Conservation (phyloP, 352 stramenopile species). For the Globisporangium cystogenes region DNA sequence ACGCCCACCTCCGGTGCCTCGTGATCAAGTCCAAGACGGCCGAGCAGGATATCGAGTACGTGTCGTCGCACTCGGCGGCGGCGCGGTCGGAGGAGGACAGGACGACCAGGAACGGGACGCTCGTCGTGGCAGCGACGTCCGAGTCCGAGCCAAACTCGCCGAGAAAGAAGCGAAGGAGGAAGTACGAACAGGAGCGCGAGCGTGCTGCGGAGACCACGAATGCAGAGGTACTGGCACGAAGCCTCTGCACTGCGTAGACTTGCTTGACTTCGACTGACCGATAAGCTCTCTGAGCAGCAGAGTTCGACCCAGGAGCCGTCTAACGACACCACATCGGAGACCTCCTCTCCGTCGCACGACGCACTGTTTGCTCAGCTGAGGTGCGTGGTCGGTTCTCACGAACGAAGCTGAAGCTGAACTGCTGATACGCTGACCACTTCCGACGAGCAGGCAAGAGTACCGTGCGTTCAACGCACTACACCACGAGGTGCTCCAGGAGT, state of each 20-base stretch:
- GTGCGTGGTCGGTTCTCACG: not conserved
- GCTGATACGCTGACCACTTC: not conserved
- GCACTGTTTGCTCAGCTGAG: slow-evolving; percentile 7
- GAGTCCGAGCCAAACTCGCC: slow-evolving; percentile 1
- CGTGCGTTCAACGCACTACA: slow-evolving; percentile 38
- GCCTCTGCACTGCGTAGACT: no score
- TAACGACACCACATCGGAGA: not conserved
- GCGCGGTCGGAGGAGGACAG: slow-evolving; percentile 1
- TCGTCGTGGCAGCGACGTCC: not conserved
- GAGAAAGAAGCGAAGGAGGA: slow-evolving; percentile 1
- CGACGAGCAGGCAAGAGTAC: slow-evolving; percentile 29
- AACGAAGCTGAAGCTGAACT: not conserved
- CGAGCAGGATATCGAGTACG: slow-evolving; percentile 1
- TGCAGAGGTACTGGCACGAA: not conserved
- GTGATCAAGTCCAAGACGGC: slow-evolving; percentile 37
- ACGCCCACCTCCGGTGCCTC: slow-evolving; percentile 41
- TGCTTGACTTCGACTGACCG: no score
- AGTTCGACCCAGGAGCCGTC: not conserved
- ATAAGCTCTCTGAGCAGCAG: not conserved
- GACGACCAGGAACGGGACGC: not conserved
- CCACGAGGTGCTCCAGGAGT: slow-evolving; percentile 39
- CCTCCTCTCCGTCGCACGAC: slow-evolving; percentile 1
- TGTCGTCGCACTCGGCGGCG: not conserved
- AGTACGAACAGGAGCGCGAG: not conserved
- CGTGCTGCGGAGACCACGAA: no score